phyloP scores from a whole-genome alignment of 495 filamentous ascomycete genomes.

The Sordaria brevicollis region DNA sequence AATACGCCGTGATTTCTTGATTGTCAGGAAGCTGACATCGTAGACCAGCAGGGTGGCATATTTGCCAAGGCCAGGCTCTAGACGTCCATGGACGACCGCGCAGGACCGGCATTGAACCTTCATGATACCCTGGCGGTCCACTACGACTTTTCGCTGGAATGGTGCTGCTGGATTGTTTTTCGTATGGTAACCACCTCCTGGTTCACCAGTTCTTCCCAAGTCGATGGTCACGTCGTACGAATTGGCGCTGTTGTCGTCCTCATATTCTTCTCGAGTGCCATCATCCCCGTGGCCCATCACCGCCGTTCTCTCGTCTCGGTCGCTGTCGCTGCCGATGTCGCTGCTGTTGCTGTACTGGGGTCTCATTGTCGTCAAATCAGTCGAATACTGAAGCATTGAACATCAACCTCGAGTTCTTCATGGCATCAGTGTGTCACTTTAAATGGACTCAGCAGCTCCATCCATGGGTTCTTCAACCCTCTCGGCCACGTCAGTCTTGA shows the following conservation, averaged over 20 bases:
- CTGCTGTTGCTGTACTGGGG: not conserved
- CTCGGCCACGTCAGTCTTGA: not conserved
- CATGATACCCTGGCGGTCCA: slow-evolving; percentile 14
- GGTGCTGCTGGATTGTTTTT: slow-evolving; percentile 12
- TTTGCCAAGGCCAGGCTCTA: not conserved
- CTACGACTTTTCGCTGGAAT: slow-evolving; percentile 9
- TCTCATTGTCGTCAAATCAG: not conserved
- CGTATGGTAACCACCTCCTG: slow-evolving; percentile 10
- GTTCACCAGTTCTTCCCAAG: slow-evolving; percentile 4
- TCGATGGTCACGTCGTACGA: not conserved
- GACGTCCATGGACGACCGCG: slow-evolving; percentile 13
- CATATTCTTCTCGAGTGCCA: not conserved
- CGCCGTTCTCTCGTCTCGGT: not conserved
- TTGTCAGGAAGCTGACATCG: not conserved
- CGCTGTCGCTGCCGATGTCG: not conserved
- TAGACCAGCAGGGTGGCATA: slow-evolving; percentile 1
- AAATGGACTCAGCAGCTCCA: not conserved
- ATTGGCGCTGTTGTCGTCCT: not conserved
- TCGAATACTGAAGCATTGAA: not conserved
- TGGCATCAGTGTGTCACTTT: not conserved
- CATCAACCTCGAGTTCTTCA: too few species aligned
- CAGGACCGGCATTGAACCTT: slow-evolving; percentile 11
- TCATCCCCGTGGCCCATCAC: not conserved
- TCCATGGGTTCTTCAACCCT: not conserved
- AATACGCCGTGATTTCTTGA: slow-evolving; percentile 1